A percentile compares a stretch with the other conserved stretches of the same genome.
Conservation (phyloP, 768 basidiomycete species). For the Tulasnella sp. region DNA sequence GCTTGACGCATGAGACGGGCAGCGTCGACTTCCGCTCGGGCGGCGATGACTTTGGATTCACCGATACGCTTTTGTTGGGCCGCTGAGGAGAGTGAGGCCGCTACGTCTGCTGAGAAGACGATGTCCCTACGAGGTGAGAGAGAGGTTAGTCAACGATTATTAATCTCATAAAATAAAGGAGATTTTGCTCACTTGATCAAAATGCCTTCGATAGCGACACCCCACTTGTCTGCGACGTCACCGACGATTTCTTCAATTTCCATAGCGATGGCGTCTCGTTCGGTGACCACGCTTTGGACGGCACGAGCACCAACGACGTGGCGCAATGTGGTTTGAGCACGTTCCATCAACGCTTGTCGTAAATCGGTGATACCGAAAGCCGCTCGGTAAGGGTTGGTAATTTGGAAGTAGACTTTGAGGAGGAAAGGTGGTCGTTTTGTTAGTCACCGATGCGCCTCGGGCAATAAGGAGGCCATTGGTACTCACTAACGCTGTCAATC, state of each 20-base stretch:
- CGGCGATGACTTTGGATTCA: slow-evolving; percentile 93
- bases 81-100: slow-evolving; percentile 85
- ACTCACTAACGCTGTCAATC: slow-evolving; percentile 22
- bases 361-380: slow-evolving; percentile 91
- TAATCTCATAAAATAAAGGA: background rate
- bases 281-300: slow-evolving; percentile 93
- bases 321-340: slow-evolving; percentile 90
- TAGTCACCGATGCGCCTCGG: background rate
- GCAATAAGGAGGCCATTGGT: no score
- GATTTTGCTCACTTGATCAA: slow-evolving; percentile 37
- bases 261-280: slow-evolving; percentile 91
- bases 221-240: slow-evolving; percentile 91
- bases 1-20: slow-evolving; percentile 95
- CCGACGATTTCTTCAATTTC: slow-evolving; percentile 96
- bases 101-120: slow-evolving; percentile 84
- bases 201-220: slow-evolving; percentile 92
- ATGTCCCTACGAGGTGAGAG: slow-evolving; percentile 45
- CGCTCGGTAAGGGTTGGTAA: slow-evolving; percentile 44
- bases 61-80: slow-evolving; percentile 97
- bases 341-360: slow-evolving; percentile 72
- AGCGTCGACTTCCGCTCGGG: slow-evolving; percentile 90
- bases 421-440: background rate
- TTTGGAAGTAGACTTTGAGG: slow-evolving; percentile 76
- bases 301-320: slow-evolving; percentile 93
- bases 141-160: background rate